A percentile compares a stretch with the other conserved stretches of the same genome.
phyloP scores from a whole-genome alignment of 257 asterid species.

The Hygrophila difformis region DNA sequence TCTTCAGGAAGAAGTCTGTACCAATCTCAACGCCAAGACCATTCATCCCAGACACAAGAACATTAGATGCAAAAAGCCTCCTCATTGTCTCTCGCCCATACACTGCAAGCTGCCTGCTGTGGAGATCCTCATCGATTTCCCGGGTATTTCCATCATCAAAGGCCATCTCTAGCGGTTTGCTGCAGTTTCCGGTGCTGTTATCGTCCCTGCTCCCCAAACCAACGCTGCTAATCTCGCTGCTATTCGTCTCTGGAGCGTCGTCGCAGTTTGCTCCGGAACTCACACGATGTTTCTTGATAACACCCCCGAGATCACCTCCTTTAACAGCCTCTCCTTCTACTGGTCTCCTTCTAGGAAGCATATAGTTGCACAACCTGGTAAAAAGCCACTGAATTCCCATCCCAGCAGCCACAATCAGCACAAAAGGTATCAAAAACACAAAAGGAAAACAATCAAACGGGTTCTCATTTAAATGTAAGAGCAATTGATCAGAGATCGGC shows the following conservation, averaged over 20 bases:
- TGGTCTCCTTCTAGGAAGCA: slow-evolving; percentile 96
- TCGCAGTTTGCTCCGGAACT: slow-evolving; percentile 24
- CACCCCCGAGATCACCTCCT: slow-evolving; percentile 37
- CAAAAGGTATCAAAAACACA: slow-evolving; percentile 9
- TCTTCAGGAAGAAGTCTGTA: slow-evolving; percentile 13
- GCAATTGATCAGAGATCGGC: slow-evolving; percentile 27
- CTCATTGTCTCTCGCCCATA: slow-evolving; percentile 96
- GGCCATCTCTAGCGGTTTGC: slow-evolving; percentile 67
- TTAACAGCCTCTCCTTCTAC: slow-evolving; percentile 85
- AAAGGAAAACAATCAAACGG: slow-evolving; percentile 15
- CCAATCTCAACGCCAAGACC: slow-evolving; percentile 95
- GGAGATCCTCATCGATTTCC: slow-evolving; percentile 96
- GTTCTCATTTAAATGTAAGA: slow-evolving; percentile 8
- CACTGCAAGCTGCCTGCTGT: slow-evolving; percentile 93
- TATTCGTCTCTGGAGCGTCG: slow-evolving; percentile 21
- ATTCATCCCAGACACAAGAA: slow-evolving; percentile 83
- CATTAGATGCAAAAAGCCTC: slow-evolving; percentile 71
- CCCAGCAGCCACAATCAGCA: slow-evolving; percentile 32
- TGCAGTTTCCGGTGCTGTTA: slow-evolving; percentile 25
- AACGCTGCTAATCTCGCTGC: slow-evolving; percentile 18
- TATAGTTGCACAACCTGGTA: slow-evolving; percentile 76
- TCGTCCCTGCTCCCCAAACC: slow-evolving; percentile 28
- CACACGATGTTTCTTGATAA: slow-evolving; percentile 46
- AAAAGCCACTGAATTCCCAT: slow-evolving; percentile 48
- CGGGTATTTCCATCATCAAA: slow-evolving; percentile 65